These are phyloP conservation scores for Pseudogymnoascus sp. DNA, from an alignment of 2,329 filamentous ascomycete genomes.

Conservation along the genomic window DNA sequence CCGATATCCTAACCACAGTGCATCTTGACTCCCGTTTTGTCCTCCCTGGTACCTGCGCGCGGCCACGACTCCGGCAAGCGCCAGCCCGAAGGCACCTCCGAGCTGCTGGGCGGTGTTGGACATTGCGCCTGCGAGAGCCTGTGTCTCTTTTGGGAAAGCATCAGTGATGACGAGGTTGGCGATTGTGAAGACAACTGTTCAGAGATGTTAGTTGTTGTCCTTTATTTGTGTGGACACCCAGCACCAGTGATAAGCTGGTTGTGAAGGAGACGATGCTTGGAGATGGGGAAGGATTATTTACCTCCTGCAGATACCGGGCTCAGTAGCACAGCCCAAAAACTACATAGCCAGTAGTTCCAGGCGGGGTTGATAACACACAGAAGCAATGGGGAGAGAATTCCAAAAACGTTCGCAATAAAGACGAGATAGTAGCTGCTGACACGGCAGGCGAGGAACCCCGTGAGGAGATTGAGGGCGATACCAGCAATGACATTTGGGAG, in stretches of 20 bases:
- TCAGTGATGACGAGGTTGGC: slow-evolving; percentile 6
- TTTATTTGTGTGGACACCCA: not conserved
- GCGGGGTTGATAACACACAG: slow-evolving; percentile 45
- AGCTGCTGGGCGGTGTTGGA: not conserved
- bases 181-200: not conserved
- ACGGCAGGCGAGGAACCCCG: slow-evolving; percentile 39
- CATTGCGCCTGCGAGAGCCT: slow-evolving; percentile 7
- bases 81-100: not conserved
- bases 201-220: not conserved
- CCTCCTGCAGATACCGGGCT: not conserved
- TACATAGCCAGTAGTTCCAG: slow-evolving; percentile 45
- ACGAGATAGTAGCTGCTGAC: slow-evolving; percentile 37
- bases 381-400: slow-evolving; percentile 37
- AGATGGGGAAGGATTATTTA: not conserved
- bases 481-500: slow-evolving; percentile 41
- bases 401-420: slow-evolving; percentile 31
- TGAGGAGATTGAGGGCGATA: slow-evolving; percentile 35
- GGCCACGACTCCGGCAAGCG: not conserved
- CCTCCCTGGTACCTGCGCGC: not conserved
- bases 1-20: not conserved
- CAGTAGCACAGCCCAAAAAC: slow-evolving; percentile 31
- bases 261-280: not conserved
- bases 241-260: not conserved
- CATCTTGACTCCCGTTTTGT: not conserved
- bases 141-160: slow-evolving; percentile 5